Conservation (phyloP, 2,329 filamentous ascomycete genomes). For the Sarocladiaceae sp. region DNA sequence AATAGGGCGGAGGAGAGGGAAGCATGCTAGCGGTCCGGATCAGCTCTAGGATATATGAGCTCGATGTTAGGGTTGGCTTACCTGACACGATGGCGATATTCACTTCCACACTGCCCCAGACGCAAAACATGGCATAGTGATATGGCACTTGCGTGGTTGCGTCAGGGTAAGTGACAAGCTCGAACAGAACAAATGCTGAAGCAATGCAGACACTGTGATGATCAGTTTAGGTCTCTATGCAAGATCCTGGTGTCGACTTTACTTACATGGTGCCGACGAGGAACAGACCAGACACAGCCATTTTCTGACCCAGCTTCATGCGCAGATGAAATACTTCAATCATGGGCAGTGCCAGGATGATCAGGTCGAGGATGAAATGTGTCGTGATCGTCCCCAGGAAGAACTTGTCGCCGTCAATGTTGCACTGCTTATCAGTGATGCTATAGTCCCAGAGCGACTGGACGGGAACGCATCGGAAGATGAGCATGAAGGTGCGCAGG, state of each 20-base stretch:
- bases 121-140: slow-evolving; percentile 19
- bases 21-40: neutral
- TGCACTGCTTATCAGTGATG: slow-evolving; percentile 20
- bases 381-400: slow-evolving; percentile 25
- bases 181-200: slow-evolving; percentile 20
- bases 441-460: slow-evolving; percentile 25
- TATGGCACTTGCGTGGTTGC: slow-evolving; percentile 18
- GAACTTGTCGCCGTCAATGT: slow-evolving; percentile 23
- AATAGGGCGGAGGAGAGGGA: slow-evolving; percentile 2
- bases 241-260: neutral
- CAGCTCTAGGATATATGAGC: no score
- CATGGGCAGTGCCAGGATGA: slow-evolving; percentile 24
- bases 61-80: neutral
- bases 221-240: neutral
- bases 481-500: slow-evolving; percentile 23
- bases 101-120: slow-evolving; percentile 24
- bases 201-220: slow-evolving; percentile 20
- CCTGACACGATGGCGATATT: slow-evolving; percentile 20
- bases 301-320: slow-evolving; percentile 23
- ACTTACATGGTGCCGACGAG: slow-evolving; percentile 22
- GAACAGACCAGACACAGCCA: slow-evolving; percentile 23
- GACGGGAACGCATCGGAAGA: slow-evolving; percentile 27
- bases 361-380: slow-evolving; percentile 25
- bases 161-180: slow-evolving; percentile 16
- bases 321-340: slow-evolving; percentile 21